A percentile compares a stretch with the other conserved stretches of the same genome.
These are phyloP conservation scores for Monilinia vaccinii-corymbosi DNA, from an alignment of 2,329 filamentous ascomycete genomes.

Conservation along the genomic window DNA sequence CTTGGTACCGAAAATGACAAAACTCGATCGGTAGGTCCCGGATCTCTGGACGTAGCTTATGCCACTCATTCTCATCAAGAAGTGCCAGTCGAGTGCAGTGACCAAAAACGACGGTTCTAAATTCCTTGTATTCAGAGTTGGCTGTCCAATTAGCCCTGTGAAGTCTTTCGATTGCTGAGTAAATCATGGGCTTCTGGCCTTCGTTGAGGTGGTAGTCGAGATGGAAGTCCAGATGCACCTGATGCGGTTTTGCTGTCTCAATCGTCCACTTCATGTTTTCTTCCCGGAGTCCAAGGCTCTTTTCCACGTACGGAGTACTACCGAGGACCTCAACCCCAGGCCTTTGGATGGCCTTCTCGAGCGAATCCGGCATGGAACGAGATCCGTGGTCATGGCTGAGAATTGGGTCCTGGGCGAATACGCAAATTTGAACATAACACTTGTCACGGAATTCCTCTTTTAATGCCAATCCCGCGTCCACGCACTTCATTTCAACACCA, in stretches of 20 bases:
- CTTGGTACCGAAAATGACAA: constrained; percentile 24
- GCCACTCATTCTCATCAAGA: constrained; percentile 42
- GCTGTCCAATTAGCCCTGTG: constrained; percentile 40
- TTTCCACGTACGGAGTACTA: constrained; percentile 63
- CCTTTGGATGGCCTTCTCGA: constrained; percentile 37
- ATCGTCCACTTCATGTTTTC: constrained; percentile 57
- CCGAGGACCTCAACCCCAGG: constrained; percentile 50
- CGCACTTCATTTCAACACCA: constrained; percentile 47
- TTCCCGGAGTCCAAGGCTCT: constrained; percentile 31
- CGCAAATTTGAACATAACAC: constrained; percentile 57
- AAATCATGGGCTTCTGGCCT: constrained; percentile 40
- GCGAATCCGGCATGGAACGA: constrained; percentile 40
- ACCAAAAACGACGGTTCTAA: constrained; percentile 49
- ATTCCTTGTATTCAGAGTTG: constrained; percentile 11
- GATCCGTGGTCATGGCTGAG: constrained; percentile 46
- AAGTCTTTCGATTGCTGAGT: constrained; percentile 44
- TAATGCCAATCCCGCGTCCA: constrained; percentile 47
- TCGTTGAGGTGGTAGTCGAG: constrained; percentile 59
- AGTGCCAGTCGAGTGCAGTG: constrained; percentile 60
- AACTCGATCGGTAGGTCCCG: constrained; percentile 42
- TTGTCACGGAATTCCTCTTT: constrained; percentile 43
- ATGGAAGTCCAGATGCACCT: constrained; percentile 59
- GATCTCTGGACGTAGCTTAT: constrained; percentile 39
- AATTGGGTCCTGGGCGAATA: constrained; percentile 62
- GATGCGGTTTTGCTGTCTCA: constrained; percentile 39